phyloP scores from a whole-genome alignment of 2,329 filamentous ascomycete genomes.

The Spiromastix sp. region DNA sequence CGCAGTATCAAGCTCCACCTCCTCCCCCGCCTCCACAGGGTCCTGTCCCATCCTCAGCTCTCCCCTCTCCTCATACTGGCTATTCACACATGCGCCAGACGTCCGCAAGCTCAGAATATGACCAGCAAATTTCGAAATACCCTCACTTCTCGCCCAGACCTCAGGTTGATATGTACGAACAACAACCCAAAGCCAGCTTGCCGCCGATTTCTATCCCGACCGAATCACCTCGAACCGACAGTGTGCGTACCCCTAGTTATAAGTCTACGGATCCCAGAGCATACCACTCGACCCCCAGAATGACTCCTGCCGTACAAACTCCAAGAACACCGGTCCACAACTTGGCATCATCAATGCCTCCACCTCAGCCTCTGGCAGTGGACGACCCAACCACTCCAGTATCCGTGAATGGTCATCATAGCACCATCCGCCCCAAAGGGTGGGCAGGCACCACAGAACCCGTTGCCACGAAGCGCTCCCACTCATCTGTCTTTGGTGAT shows the following conservation, averaged over 20 bases:
- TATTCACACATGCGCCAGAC: constrained; percentile 24
- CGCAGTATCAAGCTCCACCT: constrained; percentile 34
- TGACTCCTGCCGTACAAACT: no score
- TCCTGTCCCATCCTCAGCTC: constrained; percentile 29
- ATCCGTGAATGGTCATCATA: neutral
- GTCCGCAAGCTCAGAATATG: constrained; percentile 24
- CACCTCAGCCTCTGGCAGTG: no score
- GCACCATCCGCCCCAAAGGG: neutral
- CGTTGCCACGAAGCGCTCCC: no score
- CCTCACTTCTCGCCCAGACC: constrained; percentile 15
- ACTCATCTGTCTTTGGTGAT: no score
- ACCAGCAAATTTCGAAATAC: constrained; percentile 16
- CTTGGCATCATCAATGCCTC: no score
- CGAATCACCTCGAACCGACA: no score
- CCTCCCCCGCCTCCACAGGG: constrained; percentile 34
- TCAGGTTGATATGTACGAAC: constrained; percentile 15
- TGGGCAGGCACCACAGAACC: no score
- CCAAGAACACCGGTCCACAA: no score
- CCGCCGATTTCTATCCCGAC: constrained; percentile 15
- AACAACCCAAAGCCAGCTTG: constrained; percentile 19
- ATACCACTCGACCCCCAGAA: no score
- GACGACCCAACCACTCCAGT: no score
- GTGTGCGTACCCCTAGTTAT: no score
- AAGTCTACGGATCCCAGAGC: no score
- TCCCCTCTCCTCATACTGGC: constrained; percentile 26